A percentile compares a stretch with the other conserved stretches of the same genome.
phyloP scores from a whole-genome alignment of 2,329 filamentous ascomycete species.

The Stachybotrys elegans region DNA sequence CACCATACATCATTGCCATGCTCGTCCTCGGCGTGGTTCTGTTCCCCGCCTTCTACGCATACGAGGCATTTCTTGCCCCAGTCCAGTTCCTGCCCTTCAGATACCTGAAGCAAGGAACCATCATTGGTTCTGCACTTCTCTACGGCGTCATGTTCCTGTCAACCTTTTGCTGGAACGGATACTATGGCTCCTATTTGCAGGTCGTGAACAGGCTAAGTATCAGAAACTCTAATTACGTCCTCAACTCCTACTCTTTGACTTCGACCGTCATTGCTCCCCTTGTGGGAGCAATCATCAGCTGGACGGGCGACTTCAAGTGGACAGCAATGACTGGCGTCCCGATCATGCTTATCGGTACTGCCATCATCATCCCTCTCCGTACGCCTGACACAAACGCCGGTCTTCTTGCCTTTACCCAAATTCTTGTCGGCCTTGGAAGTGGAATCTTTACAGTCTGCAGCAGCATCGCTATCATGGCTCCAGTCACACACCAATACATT shows the following conservation, averaged over 20 bases:
- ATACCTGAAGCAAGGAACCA: conserved; percentile 40
- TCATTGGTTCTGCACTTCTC: conserved; percentile 36
- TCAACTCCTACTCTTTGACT: conserved; percentile 38
- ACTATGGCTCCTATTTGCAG: conserved; percentile 42
- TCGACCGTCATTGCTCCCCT: conserved; percentile 40
- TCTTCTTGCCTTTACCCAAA: conserved; percentile 44
- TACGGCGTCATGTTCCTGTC: conserved; percentile 30
- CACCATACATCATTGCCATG: conserved; percentile 34
- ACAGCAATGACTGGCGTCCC: conserved; percentile 32
- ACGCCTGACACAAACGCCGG: conserved; percentile 28
- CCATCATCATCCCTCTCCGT: conserved; percentile 23
- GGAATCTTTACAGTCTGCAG: conserved; percentile 46
- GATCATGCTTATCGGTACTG: conserved; percentile 46
- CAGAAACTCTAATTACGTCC: conserved; percentile 29
- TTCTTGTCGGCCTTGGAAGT: conserved; percentile 44
- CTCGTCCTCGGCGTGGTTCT: conserved; percentile 41
- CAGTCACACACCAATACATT: conserved; percentile 45
- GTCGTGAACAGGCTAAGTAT: conserved; percentile 33
- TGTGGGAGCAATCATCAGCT: conserved; percentile 37
- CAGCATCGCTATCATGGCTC: conserved; percentile 51
- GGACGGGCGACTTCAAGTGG: conserved; percentile 42
- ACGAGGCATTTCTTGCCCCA: conserved; percentile 49
- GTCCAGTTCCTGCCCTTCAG: conserved; percentile 49
- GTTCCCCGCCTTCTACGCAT: conserved; percentile 41
- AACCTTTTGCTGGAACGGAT: conserved; percentile 37